phyloP scores from a whole-genome alignment of 2,329 filamentous ascomycete genomes.

The Pezicula radicicola region DNA sequence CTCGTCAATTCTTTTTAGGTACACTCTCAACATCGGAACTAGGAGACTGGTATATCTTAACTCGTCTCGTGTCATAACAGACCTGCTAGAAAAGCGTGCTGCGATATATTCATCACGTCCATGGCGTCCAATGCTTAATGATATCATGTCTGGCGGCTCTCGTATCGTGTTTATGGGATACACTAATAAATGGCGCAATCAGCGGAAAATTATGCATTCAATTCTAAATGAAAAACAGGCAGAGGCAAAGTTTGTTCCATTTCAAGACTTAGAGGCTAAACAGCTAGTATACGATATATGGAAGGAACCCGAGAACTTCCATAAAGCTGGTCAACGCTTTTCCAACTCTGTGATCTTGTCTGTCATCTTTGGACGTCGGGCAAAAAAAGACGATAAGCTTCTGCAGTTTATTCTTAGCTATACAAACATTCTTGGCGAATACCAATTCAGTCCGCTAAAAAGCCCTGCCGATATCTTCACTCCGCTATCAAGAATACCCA shows the following conservation, averaged over 20 bases:
- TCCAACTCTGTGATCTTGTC: conserved; percentile 27
- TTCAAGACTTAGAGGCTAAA: conserved; percentile 26
- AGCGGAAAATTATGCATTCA: conserved; percentile 27
- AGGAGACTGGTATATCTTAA: conserved; percentile 42
- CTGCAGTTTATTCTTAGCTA: too few relatives aligned
- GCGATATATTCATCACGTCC: conserved; percentile 18
- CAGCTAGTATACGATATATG: conserved; percentile 23
- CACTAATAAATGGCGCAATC: conserved; percentile 20
- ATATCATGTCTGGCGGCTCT: conserved; percentile 22
- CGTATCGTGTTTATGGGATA: conserved; percentile 28
- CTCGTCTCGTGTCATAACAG: conserved; percentile 32
- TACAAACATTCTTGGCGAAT: conserved; percentile 18
- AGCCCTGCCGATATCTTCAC: conserved; percentile 31
- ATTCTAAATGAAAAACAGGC: conserved; percentile 21
- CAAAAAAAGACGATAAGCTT: too few relatives aligned
- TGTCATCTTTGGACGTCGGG: conserved; percentile 24
- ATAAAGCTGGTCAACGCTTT: conserved; percentile 21
- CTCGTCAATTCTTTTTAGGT: too few relatives aligned
- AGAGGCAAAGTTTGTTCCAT: conserved; percentile 10
- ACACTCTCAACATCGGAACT: conserved; percentile 16
- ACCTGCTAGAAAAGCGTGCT: conserved; percentile 21
- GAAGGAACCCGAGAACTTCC: conserved; percentile 20
- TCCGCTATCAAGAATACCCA: conserved; percentile 26
- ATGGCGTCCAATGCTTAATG: conserved; percentile 16
- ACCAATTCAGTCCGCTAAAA: conserved; percentile 23